A percentile compares a stretch with the other conserved stretches of the same genome.
Conservation (phyloP, 2,329 filamentous ascomycete species). For the Colletotrichum tanaceti region DNA sequence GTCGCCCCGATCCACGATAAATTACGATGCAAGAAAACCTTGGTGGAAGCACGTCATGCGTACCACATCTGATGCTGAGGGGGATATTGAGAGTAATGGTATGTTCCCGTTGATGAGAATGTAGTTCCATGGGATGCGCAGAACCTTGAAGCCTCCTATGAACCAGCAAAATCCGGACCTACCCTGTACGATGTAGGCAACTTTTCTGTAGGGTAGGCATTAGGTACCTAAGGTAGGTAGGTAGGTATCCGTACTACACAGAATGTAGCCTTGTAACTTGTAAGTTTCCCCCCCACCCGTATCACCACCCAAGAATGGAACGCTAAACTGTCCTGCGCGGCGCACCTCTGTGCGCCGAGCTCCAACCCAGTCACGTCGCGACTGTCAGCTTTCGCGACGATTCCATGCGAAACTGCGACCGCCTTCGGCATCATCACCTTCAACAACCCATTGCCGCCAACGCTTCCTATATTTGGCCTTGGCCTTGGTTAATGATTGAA, state of each 20-base stretch:
- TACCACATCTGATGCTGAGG: too few relatives aligned
- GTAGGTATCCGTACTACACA: too few relatives aligned
- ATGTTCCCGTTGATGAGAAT: too few relatives aligned
- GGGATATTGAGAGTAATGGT: too few relatives aligned
- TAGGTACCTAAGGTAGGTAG: too few relatives aligned
- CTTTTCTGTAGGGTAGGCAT: too few relatives aligned
- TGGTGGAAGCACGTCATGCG: too few relatives aligned
- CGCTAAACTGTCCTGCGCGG: conserved; percentile 15
- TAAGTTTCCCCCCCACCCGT: conserved; percentile 2
- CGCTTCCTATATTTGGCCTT: background rate
- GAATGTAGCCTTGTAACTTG: conserved; percentile 21
- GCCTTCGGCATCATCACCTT: background rate
- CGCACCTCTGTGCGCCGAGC: background rate
- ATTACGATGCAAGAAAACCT: too few relatives aligned
- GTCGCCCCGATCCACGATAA: too few relatives aligned
- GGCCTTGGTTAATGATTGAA: background rate
- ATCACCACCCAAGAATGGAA: background rate
- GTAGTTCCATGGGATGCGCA: too few relatives aligned
- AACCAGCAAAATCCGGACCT: background rate
- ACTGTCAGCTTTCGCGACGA: conserved; percentile 38
- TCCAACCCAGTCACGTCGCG: conserved; percentile 30
- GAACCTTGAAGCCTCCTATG: too few relatives aligned
- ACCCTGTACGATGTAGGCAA: too few relatives aligned
- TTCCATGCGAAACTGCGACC: conserved; percentile 6
- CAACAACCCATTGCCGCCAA: background rate